A percentile compares a stretch with the other conserved stretches of the same genome.
These are phyloP conservation scores for Carex sylvatica DNA, from an alignment of 202 grass and related monocot species.

Conservation along the genomic window DNA sequence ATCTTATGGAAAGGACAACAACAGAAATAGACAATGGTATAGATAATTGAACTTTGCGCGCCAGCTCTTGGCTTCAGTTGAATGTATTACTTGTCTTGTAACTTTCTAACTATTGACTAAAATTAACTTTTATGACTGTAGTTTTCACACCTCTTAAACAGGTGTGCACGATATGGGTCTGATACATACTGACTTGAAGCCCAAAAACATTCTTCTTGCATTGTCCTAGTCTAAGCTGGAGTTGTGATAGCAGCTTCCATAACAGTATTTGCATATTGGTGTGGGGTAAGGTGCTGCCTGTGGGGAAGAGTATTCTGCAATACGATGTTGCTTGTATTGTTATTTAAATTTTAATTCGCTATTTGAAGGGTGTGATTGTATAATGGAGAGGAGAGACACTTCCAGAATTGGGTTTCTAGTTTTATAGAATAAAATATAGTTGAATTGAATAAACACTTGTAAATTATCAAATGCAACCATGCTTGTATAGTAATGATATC, in stretches of 20 bases:
- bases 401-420: not conserved
- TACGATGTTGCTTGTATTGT: not conserved
- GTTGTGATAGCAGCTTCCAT: conserved; percentile 37
- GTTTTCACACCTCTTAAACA: too few relatives aligned
- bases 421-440: not conserved
- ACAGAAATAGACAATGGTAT: too few relatives aligned
- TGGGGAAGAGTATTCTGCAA: conserved; percentile 30
- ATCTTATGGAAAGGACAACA: too few relatives aligned
- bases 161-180: too few relatives aligned
- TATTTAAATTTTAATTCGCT: not conserved
- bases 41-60: too few relatives aligned
- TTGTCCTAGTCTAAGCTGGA: too few relatives aligned
- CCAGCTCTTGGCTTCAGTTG: too few relatives aligned
- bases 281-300: conserved; percentile 45
- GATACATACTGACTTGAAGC: too few relatives aligned
- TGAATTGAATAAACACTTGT: not conserved
- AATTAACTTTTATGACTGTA: too few relatives aligned
- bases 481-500: not conserved
- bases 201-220: too few relatives aligned
- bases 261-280: conserved; percentile 74
- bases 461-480: conserved; percentile 7
- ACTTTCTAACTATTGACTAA: too few relatives aligned
- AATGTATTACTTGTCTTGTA: too few relatives aligned
- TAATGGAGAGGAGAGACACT: conserved; percentile 4
- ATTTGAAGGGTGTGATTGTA: not conserved